Percentiles rank a stretch among this genome's conserved stretches.
Conservation (phyloP, 2,329 filamentous ascomycete genomes). For the Ophiosphaerella herpotricha region DNA sequence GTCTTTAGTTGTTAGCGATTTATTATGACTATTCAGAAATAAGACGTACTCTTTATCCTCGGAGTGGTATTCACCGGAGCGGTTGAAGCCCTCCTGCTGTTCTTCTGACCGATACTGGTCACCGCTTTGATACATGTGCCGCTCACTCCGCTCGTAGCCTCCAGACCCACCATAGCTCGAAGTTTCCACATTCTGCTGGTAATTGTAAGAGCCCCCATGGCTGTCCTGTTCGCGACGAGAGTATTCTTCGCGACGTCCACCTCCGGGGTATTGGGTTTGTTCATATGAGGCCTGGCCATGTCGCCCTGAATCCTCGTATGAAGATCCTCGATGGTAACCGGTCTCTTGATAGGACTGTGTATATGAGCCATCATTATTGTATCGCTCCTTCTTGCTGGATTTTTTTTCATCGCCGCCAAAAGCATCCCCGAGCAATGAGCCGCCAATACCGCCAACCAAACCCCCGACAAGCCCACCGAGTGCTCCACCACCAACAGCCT, state of each 20-base stretch:
- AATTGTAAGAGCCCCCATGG: constrained; percentile 56
- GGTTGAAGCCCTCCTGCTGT: constrained; percentile 41
- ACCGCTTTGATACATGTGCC: constrained; percentile 57
- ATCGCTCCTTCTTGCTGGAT: constrained; percentile 57
- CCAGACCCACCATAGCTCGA: constrained; percentile 54
- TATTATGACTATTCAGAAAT: neutral
- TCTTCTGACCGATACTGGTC: constrained; percentile 46
- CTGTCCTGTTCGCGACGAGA: constrained; percentile 62
- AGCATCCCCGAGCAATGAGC: constrained; percentile 67
- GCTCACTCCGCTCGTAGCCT: constrained; percentile 63
- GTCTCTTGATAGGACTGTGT: constrained; percentile 66
- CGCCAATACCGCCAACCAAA: constrained; percentile 62
- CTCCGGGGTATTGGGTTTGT: constrained; percentile 62
- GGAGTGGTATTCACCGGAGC: constrained; percentile 48
- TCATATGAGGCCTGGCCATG: constrained; percentile 66
- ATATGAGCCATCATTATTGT: constrained; percentile 65
- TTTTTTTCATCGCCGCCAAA: constrained; percentile 61
- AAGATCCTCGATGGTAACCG: constrained; percentile 53
- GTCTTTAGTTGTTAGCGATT: constrained; percentile 29
- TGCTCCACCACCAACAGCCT: constrained; percentile 67
- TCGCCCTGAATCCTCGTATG: constrained; percentile 49
- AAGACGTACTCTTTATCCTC: constrained; percentile 46
- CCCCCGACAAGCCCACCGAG: constrained; percentile 73
- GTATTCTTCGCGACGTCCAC: constrained; percentile 64
- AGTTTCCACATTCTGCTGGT: constrained; percentile 63